phyloP scores from a whole-genome alignment of 2,329 filamentous ascomycete species.

The Pseudopyricularia cyperi region DNA sequence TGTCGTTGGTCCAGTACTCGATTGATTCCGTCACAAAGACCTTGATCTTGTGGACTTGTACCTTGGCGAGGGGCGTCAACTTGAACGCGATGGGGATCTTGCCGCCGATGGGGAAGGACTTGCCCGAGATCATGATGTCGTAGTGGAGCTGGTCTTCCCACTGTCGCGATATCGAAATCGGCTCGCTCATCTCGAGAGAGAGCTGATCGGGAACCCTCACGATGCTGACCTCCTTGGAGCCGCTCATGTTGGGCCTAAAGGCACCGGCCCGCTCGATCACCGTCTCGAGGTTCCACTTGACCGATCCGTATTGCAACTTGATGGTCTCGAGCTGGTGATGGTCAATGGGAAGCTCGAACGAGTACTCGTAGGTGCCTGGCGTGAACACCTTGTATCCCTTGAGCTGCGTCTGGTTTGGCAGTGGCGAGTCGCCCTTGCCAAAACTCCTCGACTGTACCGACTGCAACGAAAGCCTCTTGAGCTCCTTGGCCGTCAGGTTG shows the following conservation, averaged over 20 bases:
- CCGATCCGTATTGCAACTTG: constrained; percentile 71
- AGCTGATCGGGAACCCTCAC: constrained; percentile 79
- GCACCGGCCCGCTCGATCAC: constrained; percentile 76
- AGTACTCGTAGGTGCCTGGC: constrained; percentile 53
- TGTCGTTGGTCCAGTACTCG: constrained; percentile 81
- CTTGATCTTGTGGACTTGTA: constrained; percentile 85
- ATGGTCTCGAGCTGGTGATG: constrained; percentile 83
- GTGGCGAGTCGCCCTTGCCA: constrained; percentile 60
- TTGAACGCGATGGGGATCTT: constrained; percentile 91
- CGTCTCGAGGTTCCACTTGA: constrained; percentile 80
- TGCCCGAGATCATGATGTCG: constrained; percentile 90
- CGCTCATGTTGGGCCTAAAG: constrained; percentile 78
- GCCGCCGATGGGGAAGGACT: constrained; percentile 80
- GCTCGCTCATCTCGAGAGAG: constrained; percentile 81
- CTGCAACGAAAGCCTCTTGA: constrained; percentile 62
- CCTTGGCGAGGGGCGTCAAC: constrained; percentile 81
- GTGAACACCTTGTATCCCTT: constrained; percentile 81
- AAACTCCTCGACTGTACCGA: constrained; percentile 77
- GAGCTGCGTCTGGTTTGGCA: constrained; percentile 42
- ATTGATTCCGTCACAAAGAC: constrained; percentile 83
- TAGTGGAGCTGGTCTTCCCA: constrained; percentile 96
- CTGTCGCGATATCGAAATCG: constrained; percentile 82
- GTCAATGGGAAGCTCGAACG: constrained; percentile 82
- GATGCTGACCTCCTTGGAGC: constrained; percentile 67
- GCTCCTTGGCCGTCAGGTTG: constrained; percentile 32